Conservation (phyloP, 2,329 filamentous ascomycete genomes). For the Fusarium graminum region DNA sequence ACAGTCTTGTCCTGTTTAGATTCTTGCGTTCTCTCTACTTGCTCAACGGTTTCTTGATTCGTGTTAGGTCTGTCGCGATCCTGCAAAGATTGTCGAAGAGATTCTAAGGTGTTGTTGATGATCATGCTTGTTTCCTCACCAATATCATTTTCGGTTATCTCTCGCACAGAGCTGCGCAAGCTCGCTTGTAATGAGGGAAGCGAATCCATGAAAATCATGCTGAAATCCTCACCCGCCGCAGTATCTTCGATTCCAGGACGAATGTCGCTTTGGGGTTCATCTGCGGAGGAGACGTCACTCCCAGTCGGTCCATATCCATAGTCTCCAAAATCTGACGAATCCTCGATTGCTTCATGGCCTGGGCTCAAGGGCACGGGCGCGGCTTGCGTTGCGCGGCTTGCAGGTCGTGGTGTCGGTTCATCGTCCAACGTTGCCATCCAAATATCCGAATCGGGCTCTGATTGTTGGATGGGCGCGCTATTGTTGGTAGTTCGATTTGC, state of each 20-base stretch:
- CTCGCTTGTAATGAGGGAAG: slow-evolving; percentile 64
- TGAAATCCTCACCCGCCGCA: slow-evolving; percentile 67
- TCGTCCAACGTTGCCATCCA: slow-evolving; percentile 61
- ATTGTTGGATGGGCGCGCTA: slow-evolving; percentile 45
- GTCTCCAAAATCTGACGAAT: slow-evolving; percentile 42
- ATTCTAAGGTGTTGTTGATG: slow-evolving; percentile 67
- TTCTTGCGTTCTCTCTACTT: slow-evolving; percentile 19
- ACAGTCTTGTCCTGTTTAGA: slow-evolving; percentile 13
- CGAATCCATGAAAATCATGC: slow-evolving; percentile 70
- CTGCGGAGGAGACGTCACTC: slow-evolving; percentile 54
- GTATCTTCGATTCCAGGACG: slow-evolving; percentile 55
- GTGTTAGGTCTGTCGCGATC: slow-evolving; percentile 31
- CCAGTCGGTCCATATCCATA: slow-evolving; percentile 50
- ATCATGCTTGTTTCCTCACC: slow-evolving; percentile 70
- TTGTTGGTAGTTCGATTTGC: slow-evolving; percentile 20
- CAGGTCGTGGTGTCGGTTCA: slow-evolving; percentile 54
- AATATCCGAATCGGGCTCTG: slow-evolving; percentile 57
- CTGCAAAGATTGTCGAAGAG: slow-evolving; percentile 57
- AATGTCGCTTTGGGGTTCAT: slow-evolving; percentile 48
- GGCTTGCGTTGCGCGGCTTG: slow-evolving; percentile 32
- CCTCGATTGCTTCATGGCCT: slow-evolving; percentile 27
- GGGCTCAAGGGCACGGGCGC: slow-evolving; percentile 28
- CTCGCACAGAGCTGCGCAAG: slow-evolving; percentile 53
- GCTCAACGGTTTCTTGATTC: slow-evolving; percentile 23
- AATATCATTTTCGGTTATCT: slow-evolving; percentile 59